These are phyloP conservation scores for Pyricularia pennisetigena DNA, from an alignment of 2,329 filamentous ascomycete genomes.

Conservation along the genomic window DNA sequence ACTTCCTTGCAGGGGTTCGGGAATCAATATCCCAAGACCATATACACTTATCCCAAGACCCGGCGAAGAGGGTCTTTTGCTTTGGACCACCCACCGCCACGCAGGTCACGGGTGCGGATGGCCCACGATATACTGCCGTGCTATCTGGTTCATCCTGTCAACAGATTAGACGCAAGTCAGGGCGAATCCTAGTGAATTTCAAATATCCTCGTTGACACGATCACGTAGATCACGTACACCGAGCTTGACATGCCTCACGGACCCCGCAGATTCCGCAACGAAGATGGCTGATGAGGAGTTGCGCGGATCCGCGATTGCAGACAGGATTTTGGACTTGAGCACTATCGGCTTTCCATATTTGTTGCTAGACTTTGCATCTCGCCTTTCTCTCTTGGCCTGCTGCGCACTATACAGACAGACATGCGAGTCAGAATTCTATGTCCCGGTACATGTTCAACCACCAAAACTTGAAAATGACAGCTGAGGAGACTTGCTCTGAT, in stretches of 20 bases:
- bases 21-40: constrained; percentile 72
- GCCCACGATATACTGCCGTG: constrained; percentile 55
- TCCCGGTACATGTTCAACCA: background rate
- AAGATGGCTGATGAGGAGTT: constrained; percentile 49
- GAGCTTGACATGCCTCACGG: constrained; percentile 61
- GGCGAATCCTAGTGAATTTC: background rate
- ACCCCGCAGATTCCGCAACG: constrained; percentile 80
- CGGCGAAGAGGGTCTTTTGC: constrained; percentile 62
- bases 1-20: constrained; percentile 44
- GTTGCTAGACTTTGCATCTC: constrained; percentile 63
- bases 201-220: background rate
- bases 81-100: constrained; percentile 53
- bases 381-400: constrained; percentile 42
- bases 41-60: constrained; percentile 88
- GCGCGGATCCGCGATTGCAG: constrained; percentile 57
- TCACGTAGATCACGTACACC: constrained; percentile 51
- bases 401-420: constrained; percentile 34
- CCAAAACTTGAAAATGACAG: background rate
- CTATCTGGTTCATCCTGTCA: constrained; percentile 21
- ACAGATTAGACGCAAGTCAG: background rate
- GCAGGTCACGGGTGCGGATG: constrained; percentile 70
- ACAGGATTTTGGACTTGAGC: constrained; percentile 79
- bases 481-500: constrained; percentile 4
- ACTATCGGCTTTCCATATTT: constrained; percentile 71
- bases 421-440: background rate